phyloP scores from a whole-genome alignment of 495 filamentous ascomycete genomes.

The Neurospora africana region DNA sequence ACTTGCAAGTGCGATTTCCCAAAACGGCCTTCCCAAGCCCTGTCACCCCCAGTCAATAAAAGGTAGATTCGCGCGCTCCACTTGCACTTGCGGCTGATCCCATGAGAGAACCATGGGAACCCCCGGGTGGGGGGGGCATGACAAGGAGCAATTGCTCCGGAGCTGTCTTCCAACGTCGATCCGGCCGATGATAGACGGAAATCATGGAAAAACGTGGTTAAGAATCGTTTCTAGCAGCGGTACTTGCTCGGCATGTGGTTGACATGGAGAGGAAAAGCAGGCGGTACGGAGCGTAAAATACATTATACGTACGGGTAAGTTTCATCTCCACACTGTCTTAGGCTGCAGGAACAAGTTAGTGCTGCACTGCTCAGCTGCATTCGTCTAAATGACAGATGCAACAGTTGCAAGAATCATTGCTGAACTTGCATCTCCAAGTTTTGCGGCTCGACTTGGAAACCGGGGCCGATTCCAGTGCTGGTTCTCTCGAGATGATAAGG shows the following conservation, averaged over 20 bases:
- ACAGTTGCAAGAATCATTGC: background rate
- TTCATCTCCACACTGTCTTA: background rate
- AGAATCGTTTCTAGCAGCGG: background rate
- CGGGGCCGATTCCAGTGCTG: background rate
- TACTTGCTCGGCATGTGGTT: background rate
- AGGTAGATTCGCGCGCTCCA: background rate
- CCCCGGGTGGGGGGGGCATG: no score
- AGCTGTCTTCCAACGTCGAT: background rate
- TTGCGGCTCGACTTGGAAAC: background rate
- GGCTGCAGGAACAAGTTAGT: background rate
- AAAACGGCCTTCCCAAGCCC: background rate
- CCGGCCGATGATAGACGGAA: background rate
- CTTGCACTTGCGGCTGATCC: background rate
- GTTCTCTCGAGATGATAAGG: background rate
- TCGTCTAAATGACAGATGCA: background rate
- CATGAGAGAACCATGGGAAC: background rate
- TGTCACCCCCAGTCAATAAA: background rate
- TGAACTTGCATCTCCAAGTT: background rate
- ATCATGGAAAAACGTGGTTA: background rate
- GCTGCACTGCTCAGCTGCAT: background rate
- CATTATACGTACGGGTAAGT: background rate
- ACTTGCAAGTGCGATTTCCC: background rate
- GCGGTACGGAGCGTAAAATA: background rate
- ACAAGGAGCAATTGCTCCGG: background rate
- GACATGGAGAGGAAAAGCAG: background rate